Evolutionary conservation across 192 early-diverging fungal genomes (phyloP).

Genomic region (Backusella psychrophila): DNA sequence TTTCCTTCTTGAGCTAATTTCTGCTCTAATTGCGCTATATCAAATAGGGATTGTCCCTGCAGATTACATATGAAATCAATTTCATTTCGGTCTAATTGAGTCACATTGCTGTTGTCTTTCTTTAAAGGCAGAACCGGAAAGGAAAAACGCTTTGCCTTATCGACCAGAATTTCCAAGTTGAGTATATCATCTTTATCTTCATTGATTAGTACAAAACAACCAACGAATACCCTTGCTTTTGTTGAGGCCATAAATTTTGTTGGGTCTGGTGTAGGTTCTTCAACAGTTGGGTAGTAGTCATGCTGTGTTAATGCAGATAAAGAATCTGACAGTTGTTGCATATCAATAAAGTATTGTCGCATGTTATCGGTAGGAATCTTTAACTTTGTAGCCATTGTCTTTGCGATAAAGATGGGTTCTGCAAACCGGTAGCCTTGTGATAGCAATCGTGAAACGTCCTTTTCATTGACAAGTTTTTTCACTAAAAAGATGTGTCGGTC

Average conservation of each 20-base stretch:
- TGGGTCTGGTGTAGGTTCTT: not conserved
- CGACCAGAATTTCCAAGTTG: constrained; percentile 17
- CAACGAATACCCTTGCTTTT: constrained; percentile 13
- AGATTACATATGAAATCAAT: not conserved
- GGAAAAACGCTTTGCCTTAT: constrained; percentile 21
- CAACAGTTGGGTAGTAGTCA: not conserved
- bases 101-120: not conserved
- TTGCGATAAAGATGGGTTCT: constrained; percentile 31
- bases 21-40: constrained; percentile 11
- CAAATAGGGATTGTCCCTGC: constrained; percentile 3
- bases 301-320: constrained; percentile 5
- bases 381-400: constrained; percentile 31
- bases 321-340: constrained; percentile 19
- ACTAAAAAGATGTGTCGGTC: constrained; percentile 38
- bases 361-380: constrained; percentile 28
- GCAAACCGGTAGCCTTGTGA: constrained; percentile 37
- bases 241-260: constrained; percentile 6
- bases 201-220: constrained; percentile 20
- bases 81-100: constrained; percentile 4
- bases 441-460: constrained; percentile 16
- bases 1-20: not conserved
- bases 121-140: constrained; percentile 23
- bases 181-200: constrained; percentile 8
- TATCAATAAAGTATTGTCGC: constrained; percentile 28
- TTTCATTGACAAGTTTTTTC: constrained; percentile 16